Evolutionary conservation across 805 yeast genomes (phyloP), one percentile per base, ranked within the genome.

Genomic region (Zygosaccharomyces rouxii): DNA sequence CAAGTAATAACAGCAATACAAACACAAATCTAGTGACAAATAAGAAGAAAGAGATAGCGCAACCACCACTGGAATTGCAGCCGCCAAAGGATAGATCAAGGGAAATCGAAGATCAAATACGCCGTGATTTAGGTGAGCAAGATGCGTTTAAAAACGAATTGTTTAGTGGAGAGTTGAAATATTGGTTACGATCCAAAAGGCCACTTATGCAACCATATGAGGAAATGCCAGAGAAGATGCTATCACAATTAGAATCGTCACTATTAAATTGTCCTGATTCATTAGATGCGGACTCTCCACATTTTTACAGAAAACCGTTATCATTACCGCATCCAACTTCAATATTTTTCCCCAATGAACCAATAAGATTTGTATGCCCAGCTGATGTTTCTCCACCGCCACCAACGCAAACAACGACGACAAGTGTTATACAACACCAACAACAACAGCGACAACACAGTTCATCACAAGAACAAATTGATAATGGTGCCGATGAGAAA

Each of bases 181-280:
- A 54, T 35, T 66, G 65, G 64, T 47, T 63, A 18, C 51, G 59
- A 35, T 53, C 68, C 2, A 67, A 64, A 47, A 58, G 55, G 40
- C 55, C 55, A 4, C 35, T 66, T 13, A 43, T 62, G 41, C 68
- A 65, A 46, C 69, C 69, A 10, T 54, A 56, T 44, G 52, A 55
- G 10, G 62, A 60, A 35, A 59, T 67, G 64, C 59, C 68, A 19
- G 50, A 53, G 16, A 52, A 48, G 19, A 61, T 61, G 60, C 52
- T 56, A 19, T 50, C 64, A 29, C 67, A 64, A 56, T 72, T 92
- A 55, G 95, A 88, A 63, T 78, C 85, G 1, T 89, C 97, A 2
- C 73, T 88, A 50, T 72, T 87, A 56, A 86, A 86, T 59, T 89
- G 97, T 64, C 98, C 99, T 0, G 98, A 94, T 68, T 87, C 98